These are phyloP conservation scores for Hyaloperonospora brassicae DNA, from an alignment of 352 stramenopile genomes.

Conservation along the genomic window DNA sequence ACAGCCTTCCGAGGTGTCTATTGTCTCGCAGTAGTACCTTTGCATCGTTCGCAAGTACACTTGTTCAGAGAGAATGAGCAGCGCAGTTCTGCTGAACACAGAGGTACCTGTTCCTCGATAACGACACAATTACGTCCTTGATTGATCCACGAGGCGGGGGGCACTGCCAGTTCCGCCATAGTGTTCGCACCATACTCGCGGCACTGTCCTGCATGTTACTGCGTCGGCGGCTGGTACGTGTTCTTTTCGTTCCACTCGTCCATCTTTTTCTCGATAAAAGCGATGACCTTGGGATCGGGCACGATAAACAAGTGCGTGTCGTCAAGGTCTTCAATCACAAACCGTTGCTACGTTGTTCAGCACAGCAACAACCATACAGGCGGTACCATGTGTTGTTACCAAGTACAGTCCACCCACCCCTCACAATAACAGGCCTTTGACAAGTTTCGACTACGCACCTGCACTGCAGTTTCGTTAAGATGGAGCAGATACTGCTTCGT, in stretches of 20 bases:
- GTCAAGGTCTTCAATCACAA: constrained; percentile 84
- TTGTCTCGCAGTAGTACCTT: neutral
- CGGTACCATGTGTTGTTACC: neutral
- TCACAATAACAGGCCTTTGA: no score
- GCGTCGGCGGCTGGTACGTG: constrained; percentile 76
- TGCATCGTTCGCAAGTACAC: neutral
- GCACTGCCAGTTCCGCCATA: neutral
- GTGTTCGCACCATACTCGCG: neutral
- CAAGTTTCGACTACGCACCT: constrained; percentile 30
- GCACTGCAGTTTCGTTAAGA: constrained; percentile 75
- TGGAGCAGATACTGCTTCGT: constrained; percentile 85
- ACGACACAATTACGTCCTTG: neutral
- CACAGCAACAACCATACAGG: neutral
- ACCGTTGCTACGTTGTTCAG: constrained; percentile 44
- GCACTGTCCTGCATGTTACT: constrained; percentile 6
- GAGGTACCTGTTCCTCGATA: no score
- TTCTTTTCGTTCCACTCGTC: constrained; percentile 87
- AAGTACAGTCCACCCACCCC: no score
- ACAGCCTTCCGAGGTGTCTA: constrained; percentile 2
- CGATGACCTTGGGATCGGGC: constrained; percentile 68
- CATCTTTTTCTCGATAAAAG: constrained; percentile 85
- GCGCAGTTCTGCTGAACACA: no score
- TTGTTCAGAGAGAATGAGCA: no score
- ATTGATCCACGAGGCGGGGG: neutral
- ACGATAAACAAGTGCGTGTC: constrained; percentile 84